Percentiles rank a stretch among this genome's conserved stretches.
Evolutionary conservation across 768 basidiomycete genomes (phyloP).

Genomic region (Amyloporia xantha): DNA sequence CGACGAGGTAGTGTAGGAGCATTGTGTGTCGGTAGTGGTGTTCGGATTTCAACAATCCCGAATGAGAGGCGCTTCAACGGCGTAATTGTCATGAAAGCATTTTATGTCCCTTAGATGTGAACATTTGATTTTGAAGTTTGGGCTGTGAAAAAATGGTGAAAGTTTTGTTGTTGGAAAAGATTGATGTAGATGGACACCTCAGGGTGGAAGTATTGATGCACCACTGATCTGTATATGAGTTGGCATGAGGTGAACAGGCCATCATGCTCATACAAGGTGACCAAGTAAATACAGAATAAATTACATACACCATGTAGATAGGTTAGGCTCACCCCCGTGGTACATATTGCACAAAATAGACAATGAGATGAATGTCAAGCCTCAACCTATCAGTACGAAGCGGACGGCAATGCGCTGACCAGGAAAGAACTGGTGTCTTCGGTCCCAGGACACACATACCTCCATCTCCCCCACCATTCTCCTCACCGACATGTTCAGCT

Average conservation of each 20-base stretch:
- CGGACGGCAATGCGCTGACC: constrained; percentile 49
- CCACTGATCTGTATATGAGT: no score
- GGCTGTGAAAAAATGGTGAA: background rate
- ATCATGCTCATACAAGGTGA: no score
- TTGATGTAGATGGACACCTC: no score
- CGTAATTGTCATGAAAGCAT: constrained; percentile 7
- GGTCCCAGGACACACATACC: constrained; percentile 44
- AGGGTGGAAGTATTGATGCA: no score
- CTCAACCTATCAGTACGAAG: constrained; percentile 41
- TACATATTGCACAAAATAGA: background rate
- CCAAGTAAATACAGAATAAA: background rate
- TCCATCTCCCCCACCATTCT: constrained; percentile 51
- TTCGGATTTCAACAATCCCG: constrained; percentile 81
- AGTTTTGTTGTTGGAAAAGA: constrained; percentile 1
- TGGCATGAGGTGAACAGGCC: no score
- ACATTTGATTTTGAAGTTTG: no score
- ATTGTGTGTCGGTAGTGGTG: constrained; percentile 29
- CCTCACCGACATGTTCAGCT: constrained; percentile 19
- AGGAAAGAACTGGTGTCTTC: constrained; percentile 44
- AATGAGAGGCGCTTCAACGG: constrained; percentile 20
- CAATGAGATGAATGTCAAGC: background rate
- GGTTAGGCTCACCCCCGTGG: background rate
- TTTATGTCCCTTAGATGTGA: no score
- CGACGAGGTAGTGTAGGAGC: background rate
- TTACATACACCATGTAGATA: background rate